phyloP scores from a whole-genome alignment of 768 basidiomycete genomes.

The Leccinum arenicola region DNA sequence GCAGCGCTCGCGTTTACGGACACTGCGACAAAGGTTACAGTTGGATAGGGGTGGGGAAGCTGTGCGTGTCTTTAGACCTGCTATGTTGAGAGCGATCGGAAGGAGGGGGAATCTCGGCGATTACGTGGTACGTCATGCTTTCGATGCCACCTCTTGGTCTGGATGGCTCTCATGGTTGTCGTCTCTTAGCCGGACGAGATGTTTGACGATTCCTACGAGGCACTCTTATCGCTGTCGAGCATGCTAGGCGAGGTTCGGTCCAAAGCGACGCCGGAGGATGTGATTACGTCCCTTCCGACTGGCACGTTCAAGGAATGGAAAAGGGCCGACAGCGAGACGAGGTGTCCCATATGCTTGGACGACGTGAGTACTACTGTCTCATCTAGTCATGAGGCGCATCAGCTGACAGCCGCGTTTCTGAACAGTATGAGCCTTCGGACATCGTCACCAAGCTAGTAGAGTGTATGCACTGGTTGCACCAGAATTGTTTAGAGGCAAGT shows the following conservation, averaged over 20 bases:
- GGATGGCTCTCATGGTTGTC: conserved; percentile 3
- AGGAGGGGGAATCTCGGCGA: conserved; percentile 37
- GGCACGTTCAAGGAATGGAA: conserved; percentile 69
- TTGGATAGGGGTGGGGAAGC: conserved; percentile 24
- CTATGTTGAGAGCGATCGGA: conserved; percentile 22
- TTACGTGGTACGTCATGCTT: conserved; percentile 47
- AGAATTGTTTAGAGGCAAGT: conserved; percentile 71
- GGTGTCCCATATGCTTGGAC: conserved; percentile 84
- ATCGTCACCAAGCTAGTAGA: conserved; percentile 61
- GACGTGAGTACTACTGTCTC: conserved; percentile 52
- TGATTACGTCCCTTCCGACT: conserved; percentile 58
- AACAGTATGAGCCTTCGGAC: conserved; percentile 64
- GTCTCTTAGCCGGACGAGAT: conserved; percentile 64
- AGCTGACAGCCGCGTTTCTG: conserved; percentile 4
- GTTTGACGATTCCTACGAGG: conserved; percentile 75
- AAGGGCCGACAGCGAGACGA: conserved; percentile 58
- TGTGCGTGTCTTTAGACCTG: conserved; percentile 21
- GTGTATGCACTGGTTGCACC: conserved; percentile 81
- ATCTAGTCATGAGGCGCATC: not conserved
- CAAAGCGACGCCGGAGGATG: conserved; percentile 56
- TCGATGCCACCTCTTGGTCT: not conserved
- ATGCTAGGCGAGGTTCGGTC: conserved; percentile 69
- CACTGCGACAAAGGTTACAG: conserved; percentile 29
- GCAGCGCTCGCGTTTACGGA: conserved; percentile 23
- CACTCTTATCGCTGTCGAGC: conserved; percentile 53